Evolutionary conservation across 176 grass and related monocot species (phyloP).

Genomic region (Aegilops umbellulata): DNA sequence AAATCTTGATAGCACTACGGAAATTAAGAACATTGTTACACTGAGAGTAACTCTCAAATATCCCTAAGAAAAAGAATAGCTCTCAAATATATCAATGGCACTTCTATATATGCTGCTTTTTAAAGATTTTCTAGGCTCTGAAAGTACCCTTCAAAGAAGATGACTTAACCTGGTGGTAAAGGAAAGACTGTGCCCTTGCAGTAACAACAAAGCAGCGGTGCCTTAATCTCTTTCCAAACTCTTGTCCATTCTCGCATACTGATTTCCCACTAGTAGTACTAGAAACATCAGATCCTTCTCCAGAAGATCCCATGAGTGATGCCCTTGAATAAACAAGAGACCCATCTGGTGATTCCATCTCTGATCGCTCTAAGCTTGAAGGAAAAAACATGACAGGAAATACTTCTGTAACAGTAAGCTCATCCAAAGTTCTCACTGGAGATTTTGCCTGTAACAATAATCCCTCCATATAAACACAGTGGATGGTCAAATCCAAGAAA

Average conservation of each 20-base stretch:
- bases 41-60: not conserved
- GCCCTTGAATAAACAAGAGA: constrained; percentile 54
- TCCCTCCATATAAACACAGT: not conserved
- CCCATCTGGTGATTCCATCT: constrained; percentile 56
- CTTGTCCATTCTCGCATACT: constrained; percentile 21
- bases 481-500: not conserved
- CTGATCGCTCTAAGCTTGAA: constrained; percentile 64
- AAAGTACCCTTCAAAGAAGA: constrained; percentile 18
- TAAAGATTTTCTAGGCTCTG: not conserved
- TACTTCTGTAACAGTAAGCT: constrained; percentile 86
- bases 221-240: constrained; percentile 71
- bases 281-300: constrained; percentile 38
- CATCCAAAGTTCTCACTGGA: constrained; percentile 87
- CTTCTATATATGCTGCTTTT: too few relatives aligned
- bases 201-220: constrained; percentile 87
- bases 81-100: not conserved
- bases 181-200: constrained; percentile 84
- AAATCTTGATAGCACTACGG: not conserved
- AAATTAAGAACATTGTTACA: not conserved
- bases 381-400: constrained; percentile 84
- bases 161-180: constrained; percentile 88
- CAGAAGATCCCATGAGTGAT: constrained; percentile 43
- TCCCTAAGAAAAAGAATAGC: not conserved
- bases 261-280: constrained; percentile 32
- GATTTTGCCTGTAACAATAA: constrained; percentile 77